Evolutionary conservation across 345 rosid species (phyloP).

Genomic region (Microthlaspi erraticum): DNA sequence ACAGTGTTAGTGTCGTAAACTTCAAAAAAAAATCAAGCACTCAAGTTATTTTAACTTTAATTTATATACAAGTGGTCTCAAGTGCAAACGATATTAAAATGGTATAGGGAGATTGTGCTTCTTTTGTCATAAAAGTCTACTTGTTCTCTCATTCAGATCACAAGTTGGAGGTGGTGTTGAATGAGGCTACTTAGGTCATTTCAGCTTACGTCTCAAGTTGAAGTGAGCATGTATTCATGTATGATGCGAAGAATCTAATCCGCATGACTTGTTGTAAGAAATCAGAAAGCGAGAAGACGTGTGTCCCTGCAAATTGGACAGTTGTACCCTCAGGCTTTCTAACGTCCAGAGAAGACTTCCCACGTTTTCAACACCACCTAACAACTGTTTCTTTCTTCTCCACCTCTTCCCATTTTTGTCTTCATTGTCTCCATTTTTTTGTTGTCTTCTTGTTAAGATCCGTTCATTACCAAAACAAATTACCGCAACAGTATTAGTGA

Average conservation of each 20-base stretch:
- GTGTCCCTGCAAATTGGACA: slow-evolving; percentile 35
- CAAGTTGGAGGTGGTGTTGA: neutral
- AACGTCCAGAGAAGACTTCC: slow-evolving; percentile 33
- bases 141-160: neutral
- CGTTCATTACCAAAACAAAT: neutral
- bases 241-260: slow-evolving; percentile 31
- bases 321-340: slow-evolving; percentile 22
- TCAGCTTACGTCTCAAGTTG: slow-evolving; percentile 30
- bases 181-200: slow-evolving; percentile 16
- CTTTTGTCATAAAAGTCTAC: neutral
- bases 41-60: too few species aligned
- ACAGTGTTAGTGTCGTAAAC: too few species aligned
- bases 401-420: slow-evolving; percentile 35
- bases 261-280: slow-evolving; percentile 8
- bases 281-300: slow-evolving; percentile 24
- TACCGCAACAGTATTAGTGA: neutral
- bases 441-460: neutral
- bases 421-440: neutral
- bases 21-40: too few species aligned
- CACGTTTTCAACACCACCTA: slow-evolving; percentile 46
- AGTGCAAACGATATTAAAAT: neutral
- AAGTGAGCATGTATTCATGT: slow-evolving; percentile 7
- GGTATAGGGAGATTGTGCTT: neutral
- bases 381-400: slow-evolving; percentile 43
- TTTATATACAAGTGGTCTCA: too few species aligned